Evolutionary conservation across 768 basidiomycete species (phyloP).

Genomic region (Phanerochaete carnosa): DNA sequence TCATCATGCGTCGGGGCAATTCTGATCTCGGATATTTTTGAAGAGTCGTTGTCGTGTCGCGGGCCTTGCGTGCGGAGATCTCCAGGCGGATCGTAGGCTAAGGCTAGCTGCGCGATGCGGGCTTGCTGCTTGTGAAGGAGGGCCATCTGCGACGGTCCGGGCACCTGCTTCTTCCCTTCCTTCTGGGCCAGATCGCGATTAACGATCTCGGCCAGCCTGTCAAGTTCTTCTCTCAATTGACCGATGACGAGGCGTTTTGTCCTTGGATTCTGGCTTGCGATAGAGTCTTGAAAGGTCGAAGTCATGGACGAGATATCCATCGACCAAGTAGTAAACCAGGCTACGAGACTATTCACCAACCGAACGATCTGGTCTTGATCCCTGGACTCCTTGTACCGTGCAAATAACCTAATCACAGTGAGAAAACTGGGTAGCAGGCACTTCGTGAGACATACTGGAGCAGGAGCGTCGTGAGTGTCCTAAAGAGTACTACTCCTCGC

Average conservation of each 20-base stretch:
- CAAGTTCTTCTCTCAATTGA: slow-evolving; percentile 31
- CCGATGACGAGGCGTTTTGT: slow-evolving; percentile 36
- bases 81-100: slow-evolving; percentile 55
- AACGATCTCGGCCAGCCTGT: slow-evolving; percentile 39
- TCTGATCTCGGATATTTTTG: slow-evolving; percentile 52
- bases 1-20: slow-evolving; percentile 71
- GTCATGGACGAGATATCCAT: slow-evolving; percentile 33
- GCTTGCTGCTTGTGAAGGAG: slow-evolving; percentile 26
- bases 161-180: neutral
- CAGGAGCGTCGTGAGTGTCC: slow-evolving; percentile 21
- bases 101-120: slow-evolving; percentile 34
- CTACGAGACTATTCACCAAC: slow-evolving; percentile 39
- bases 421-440: neutral
- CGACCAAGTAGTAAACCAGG: slow-evolving; percentile 49
- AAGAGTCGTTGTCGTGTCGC: slow-evolving; percentile 47
- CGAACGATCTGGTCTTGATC: slow-evolving; percentile 40
- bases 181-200: slow-evolving; percentile 41
- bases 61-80: slow-evolving; percentile 42
- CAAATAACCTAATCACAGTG: slow-evolving; percentile 40
- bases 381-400: slow-evolving; percentile 53
- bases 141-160: neutral
- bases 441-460: slow-evolving; percentile 11
- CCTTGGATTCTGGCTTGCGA: slow-evolving; percentile 24
- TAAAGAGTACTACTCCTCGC: slow-evolving; percentile 26
- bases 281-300: slow-evolving; percentile 43